Percentiles rank a stretch among this genome's conserved stretches.
Evolutionary conservation across 331 rosid species (phyloP).

Genomic region (Pyrus hybrid): DNA sequence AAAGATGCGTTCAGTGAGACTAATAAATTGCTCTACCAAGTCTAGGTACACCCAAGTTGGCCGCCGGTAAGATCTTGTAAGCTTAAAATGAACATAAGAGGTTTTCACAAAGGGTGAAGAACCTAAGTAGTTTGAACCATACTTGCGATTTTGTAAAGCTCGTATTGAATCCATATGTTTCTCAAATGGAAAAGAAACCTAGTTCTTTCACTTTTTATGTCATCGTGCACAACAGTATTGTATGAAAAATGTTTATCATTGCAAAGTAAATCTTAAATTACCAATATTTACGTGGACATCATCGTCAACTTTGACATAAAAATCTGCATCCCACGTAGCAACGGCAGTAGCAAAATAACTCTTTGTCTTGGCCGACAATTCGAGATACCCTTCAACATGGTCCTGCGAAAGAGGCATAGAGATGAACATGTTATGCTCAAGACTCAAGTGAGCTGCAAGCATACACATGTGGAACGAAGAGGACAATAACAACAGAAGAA

Average conservation of each 20-base stretch:
- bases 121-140: background rate
- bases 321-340: constrained; percentile 89
- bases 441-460: background rate
- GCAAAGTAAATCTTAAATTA: constrained; percentile 4
- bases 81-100: background rate
- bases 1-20: background rate
- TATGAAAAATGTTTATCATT: background rate
- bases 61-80: background rate
- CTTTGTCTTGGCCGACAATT: constrained; percentile 91
- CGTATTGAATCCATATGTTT: background rate
- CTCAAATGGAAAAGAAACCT: background rate
- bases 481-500: constrained; percentile 14
- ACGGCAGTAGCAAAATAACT: constrained; percentile 82
- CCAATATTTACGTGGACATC: constrained; percentile 98
- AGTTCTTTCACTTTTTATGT: background rate
- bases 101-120: background rate
- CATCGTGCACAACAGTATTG: background rate
- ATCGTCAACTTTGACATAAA: constrained; percentile 93
- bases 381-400: constrained; percentile 96
- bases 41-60: background rate
- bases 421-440: background rate
- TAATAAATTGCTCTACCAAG: background rate
- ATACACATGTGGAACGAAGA: background rate
- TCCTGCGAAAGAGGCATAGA: constrained; percentile 38
- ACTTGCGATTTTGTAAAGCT: background rate